Evolutionary conservation across 2,329 filamentous ascomycete genomes (phyloP).

Genomic region (Aspergillus clavatus): DNA sequence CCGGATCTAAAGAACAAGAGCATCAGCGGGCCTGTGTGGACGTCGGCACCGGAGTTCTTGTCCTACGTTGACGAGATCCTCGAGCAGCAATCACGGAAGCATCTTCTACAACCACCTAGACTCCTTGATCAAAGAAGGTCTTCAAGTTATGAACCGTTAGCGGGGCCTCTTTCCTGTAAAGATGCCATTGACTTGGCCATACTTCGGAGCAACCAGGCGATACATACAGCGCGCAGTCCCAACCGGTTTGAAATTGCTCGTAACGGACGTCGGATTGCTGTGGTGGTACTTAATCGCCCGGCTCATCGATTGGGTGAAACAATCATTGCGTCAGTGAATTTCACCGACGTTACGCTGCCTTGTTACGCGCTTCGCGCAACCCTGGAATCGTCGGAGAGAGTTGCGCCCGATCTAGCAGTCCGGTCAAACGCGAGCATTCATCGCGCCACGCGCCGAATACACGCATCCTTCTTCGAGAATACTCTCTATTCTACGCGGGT

Average conservation of each 20-base stretch:
- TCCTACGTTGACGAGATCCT: conserved; percentile 73
- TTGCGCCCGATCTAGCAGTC: conserved; percentile 74
- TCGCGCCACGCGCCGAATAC: conserved; percentile 76
- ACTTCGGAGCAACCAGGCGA: conserved; percentile 68
- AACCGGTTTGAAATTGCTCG: conserved; percentile 94
- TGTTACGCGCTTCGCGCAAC: conserved; percentile 82
- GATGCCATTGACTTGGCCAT: conserved; percentile 90
- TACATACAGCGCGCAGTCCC: conserved; percentile 68
- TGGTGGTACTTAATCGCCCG: conserved; percentile 81
- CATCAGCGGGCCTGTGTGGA: conserved; percentile 41
- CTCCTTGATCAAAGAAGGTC: conserved; percentile 63
- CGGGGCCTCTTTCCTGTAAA: conserved; percentile 60
- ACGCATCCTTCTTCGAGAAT: conserved; percentile 74
- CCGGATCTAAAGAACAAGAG: conserved; percentile 38
- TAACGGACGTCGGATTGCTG: conserved; percentile 84
- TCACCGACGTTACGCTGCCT: conserved; percentile 68
- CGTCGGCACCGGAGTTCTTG: conserved; percentile 62
- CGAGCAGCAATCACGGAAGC: conserved; percentile 50
- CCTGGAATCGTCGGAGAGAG: conserved; percentile 79
- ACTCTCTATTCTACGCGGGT: conserved; percentile 74
- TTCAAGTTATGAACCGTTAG: conserved; percentile 46
- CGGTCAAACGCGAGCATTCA: conserved; percentile 81
- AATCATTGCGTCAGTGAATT: conserved; percentile 79
- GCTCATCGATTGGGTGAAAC: conserved; percentile 86
- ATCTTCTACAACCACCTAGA: conserved; percentile 57